These are phyloP conservation scores for Capronia coronata DNA, from an alignment of 2,329 filamentous ascomycete species.

Conservation along the genomic window DNA sequence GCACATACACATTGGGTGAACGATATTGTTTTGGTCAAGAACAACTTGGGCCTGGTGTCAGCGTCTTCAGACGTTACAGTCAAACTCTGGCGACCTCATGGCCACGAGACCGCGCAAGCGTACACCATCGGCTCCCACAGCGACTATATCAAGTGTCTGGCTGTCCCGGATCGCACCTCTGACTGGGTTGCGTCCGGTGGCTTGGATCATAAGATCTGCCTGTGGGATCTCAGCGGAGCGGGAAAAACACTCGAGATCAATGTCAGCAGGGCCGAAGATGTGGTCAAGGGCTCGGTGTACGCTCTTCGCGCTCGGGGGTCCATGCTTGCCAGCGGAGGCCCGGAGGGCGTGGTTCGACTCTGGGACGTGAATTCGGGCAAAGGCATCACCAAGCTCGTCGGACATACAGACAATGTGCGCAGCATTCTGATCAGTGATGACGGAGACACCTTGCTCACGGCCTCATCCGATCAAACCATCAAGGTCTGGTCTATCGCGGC, in stretches of 20 bases:
- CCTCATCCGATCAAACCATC: constrained; percentile 91
- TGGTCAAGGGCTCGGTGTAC: constrained; percentile 92
- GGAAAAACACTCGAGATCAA: constrained; percentile 85
- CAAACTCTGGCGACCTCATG: constrained; percentile 79
- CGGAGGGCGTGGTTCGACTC: constrained; percentile 83
- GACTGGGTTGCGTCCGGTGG: constrained; percentile 93
- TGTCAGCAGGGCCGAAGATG: constrained; percentile 61
- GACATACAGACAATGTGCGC: constrained; percentile 89
- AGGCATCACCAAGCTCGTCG: constrained; percentile 90
- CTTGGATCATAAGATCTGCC: constrained; percentile 79
- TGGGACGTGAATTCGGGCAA: constrained; percentile 89
- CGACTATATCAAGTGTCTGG: constrained; percentile 94
- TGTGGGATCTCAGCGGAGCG: constrained; percentile 87
- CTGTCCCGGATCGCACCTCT: constrained; percentile 62
- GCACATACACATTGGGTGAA: constrained; percentile 97
- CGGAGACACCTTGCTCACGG: constrained; percentile 86
- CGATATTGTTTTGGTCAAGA: constrained; percentile 74
- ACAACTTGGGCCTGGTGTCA: constrained; percentile 73
- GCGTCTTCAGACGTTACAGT: constrained; percentile 92
- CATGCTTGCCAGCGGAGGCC: constrained; percentile 84
- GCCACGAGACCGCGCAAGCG: constrained; percentile 51
- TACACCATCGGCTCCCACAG: constrained; percentile 83
- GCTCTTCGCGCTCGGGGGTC: constrained; percentile 72
- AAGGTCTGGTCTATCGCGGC: constrained; percentile 97
- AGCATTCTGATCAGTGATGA: constrained; percentile 83